Evolutionary conservation across 2,329 filamentous ascomycete genomes (phyloP), one percentile per base, ranked within the genome.

Genomic region (Trichoderma sp.): DNA sequence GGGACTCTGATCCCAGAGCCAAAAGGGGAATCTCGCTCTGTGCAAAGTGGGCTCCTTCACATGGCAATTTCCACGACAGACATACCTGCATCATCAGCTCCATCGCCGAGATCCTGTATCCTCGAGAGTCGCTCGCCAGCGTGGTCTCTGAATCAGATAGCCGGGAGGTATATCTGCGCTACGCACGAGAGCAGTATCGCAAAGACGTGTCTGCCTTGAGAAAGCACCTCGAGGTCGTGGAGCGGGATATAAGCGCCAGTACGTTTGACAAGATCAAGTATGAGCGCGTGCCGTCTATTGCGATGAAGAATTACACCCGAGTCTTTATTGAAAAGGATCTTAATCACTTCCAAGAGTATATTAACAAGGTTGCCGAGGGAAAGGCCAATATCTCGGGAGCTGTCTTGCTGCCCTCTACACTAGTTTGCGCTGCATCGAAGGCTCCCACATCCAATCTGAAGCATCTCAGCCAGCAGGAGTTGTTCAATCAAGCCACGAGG

Each of bases 1-100:
- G 83, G 4, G 83, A 83, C 18, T 79, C 80, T 11, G 83, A 87
- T 35, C 79, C 82, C 18, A 82, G 84, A 60, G 84, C 85, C 7
- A 84, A 85, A 78, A 84, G 83, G 31, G 81, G 80, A 16, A 86
- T 91, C 72, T 90, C 89, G 0, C 85, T 91, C 0, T 90, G 88
- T 74, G 89, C 86, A 3, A 92, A 92, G 76, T 92, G 90, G 90
- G 88, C 89, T 1, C 90, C 90, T 1, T 87, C 87, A 0, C 85
- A 87, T 21, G 86, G 86, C 41, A 85, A 84, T 50, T 89, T 89
- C 77, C 89, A 91, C 77, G 90, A 92, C 80, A 87, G 87, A 77
- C 87, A 90, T 76, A 91, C 90, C 3, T 87, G 88, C 77, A 85
- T 92, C 76, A 85, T 88, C 38, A 89, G 87, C 63, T 86, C 88